Conservation (phyloP, 345 rosid species). For the Pseudoturritis turrita region DNA sequence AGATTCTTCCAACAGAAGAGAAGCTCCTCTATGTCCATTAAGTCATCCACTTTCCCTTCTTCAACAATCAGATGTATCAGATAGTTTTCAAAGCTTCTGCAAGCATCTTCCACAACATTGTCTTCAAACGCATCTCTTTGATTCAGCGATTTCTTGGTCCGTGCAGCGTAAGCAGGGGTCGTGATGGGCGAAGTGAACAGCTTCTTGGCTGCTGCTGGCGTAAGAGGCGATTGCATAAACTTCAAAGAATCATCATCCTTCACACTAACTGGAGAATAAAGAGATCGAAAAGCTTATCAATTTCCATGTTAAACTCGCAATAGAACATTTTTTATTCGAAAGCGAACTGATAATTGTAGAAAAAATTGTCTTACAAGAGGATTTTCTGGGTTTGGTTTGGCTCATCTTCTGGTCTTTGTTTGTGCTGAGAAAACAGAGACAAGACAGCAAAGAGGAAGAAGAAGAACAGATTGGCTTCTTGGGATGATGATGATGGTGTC, state of each 20-base stretch:
- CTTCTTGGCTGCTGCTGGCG: slow-evolving; percentile 50
- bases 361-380: slow-evolving; percentile 27
- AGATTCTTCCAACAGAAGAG: slow-evolving; percentile 82
- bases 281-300: background rate
- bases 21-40: slow-evolving; percentile 86
- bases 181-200: slow-evolving; percentile 48
- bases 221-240: slow-evolving; percentile 44
- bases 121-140: slow-evolving; percentile 24
- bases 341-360: background rate
- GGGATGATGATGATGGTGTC: slow-evolving; percentile 18
- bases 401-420: slow-evolving; percentile 32
- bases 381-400: slow-evolving; percentile 31
- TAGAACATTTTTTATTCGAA: background rate
- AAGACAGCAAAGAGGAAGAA: slow-evolving; percentile 6
- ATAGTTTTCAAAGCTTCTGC: slow-evolving; percentile 82
- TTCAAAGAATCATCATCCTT: slow-evolving; percentile 20
- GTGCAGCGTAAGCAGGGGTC: slow-evolving; percentile 39
- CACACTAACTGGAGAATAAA: slow-evolving; percentile 19
- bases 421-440: slow-evolving; percentile 26
- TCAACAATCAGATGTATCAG: slow-evolving; percentile 75
- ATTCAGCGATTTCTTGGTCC: slow-evolving; percentile 15
- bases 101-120: slow-evolving; percentile 61
- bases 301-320: background rate
- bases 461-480: slow-evolving; percentile 18
- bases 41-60: slow-evolving; percentile 68